These are phyloP conservation scores for Puccinellia tenuiflora DNA, from an alignment of 176 grass and related monocot species.

Conservation along the genomic window DNA sequence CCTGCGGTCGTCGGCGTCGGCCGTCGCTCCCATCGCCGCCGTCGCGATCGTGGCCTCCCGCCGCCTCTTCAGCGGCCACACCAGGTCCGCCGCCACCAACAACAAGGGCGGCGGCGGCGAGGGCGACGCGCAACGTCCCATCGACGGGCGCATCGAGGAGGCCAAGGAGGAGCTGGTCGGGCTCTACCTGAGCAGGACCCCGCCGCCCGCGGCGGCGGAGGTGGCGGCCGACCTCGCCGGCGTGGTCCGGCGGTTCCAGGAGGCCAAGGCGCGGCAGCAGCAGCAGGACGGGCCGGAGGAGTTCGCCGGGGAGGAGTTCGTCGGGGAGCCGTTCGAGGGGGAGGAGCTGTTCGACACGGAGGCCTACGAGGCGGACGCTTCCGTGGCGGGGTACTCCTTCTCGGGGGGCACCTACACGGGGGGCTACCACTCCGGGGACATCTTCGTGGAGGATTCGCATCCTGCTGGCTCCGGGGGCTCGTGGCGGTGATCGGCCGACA, in stretches of 20 bases:
- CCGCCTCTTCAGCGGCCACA: background rate
- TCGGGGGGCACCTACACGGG: background rate
- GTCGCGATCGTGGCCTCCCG: background rate
- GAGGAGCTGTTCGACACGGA: conserved; percentile 12
- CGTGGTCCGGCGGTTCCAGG: conserved; percentile 1
- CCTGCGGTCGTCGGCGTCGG: background rate
- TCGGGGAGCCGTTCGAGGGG: background rate
- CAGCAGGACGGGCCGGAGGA: too few relatives aligned
- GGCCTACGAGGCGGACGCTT: background rate
- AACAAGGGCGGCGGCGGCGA: background rate
- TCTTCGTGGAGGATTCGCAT: background rate
- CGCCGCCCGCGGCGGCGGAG: background rate
- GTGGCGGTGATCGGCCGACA: background rate
- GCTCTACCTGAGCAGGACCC: background rate
- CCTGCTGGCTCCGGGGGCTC: background rate
- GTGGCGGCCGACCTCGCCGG: background rate
- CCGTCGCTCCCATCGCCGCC: background rate
- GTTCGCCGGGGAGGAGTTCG: background rate
- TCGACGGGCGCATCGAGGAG: background rate
- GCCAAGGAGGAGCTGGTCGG: background rate
- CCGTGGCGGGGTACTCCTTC: background rate
- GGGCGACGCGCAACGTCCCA: background rate
- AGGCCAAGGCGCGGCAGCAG: background rate
- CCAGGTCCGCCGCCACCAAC: background rate
- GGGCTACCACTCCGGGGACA: background rate